phyloP scores from a whole-genome alignment of 1,139 yeast genomes.

The Yamadazyma sp. region DNA sequence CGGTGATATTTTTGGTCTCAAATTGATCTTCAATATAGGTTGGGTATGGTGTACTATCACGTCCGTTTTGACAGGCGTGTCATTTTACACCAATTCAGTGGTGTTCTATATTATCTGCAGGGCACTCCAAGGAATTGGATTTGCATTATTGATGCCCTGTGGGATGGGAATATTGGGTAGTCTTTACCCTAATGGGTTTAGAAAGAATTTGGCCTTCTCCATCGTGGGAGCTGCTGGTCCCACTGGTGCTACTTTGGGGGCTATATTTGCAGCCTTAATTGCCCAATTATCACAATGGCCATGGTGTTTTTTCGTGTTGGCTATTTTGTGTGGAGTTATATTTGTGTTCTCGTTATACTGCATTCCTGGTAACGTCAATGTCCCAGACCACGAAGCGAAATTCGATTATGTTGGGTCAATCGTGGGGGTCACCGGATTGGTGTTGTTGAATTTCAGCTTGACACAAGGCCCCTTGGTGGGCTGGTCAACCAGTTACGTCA shows the following conservation, averaged over 20 bases:
- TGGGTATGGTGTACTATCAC: slow-evolving; percentile 45
- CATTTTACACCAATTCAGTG: slow-evolving; percentile 42
- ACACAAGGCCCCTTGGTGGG: slow-evolving; percentile 57
- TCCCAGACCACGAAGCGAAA: slow-evolving; percentile 5
- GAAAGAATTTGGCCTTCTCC: slow-evolving; percentile 53
- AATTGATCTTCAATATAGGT: slow-evolving; percentile 40
- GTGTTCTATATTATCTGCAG: slow-evolving; percentile 50
- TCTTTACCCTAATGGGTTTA: slow-evolving; percentile 43
- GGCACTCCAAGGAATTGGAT: slow-evolving; percentile 57
- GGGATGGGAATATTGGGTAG: slow-evolving; percentile 33
- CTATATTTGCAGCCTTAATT: slow-evolving; percentile 48
- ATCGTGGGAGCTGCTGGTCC: slow-evolving; percentile 57
- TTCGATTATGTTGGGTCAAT: slow-evolving; percentile 50
- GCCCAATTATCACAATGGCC: slow-evolving; percentile 49
- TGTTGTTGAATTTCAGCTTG: slow-evolving; percentile 52
- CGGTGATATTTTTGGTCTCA: slow-evolving; percentile 57
- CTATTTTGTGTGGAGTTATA: slow-evolving; percentile 34
- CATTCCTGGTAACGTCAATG: slow-evolving; percentile 30
- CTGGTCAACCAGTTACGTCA: slow-evolving; percentile 47
- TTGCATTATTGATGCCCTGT: slow-evolving; percentile 39
- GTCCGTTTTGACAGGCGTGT: slow-evolving; percentile 49
- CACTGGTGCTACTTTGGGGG: slow-evolving; percentile 52
- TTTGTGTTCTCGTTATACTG: slow-evolving; percentile 26
- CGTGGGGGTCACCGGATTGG: slow-evolving; percentile 47
- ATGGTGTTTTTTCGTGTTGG: slow-evolving; percentile 51